Conservation (phyloP, 148 eudicot genomes). For the Persicaria tinctoria region DNA sequence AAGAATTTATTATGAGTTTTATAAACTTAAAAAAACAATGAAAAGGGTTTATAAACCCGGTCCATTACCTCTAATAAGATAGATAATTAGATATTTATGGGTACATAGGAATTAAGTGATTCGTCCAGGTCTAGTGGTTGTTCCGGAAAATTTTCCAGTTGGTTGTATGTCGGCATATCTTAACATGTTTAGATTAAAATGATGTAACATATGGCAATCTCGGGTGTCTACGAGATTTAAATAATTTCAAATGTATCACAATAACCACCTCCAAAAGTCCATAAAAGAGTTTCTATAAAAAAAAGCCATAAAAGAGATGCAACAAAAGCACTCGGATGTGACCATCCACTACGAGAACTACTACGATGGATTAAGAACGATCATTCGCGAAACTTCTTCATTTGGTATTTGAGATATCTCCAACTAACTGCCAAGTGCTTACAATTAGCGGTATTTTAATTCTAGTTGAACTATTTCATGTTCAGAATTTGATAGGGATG, state of each 20-base stretch:
- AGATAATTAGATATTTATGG: neutral
- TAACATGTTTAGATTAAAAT: neutral
- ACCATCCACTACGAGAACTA: constrained; percentile 28
- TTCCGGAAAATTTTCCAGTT: constrained; percentile 22
- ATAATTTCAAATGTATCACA: constrained; percentile 26
- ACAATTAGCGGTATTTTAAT: neutral
- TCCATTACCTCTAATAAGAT: no score
- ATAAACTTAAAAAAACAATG: no score
- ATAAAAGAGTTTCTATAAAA: no score
- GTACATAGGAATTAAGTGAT: neutral
- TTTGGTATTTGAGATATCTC: neutral
- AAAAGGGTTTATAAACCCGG: no score
- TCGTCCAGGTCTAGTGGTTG: neutral
- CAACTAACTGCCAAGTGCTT: no score
- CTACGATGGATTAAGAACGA: constrained; percentile 20
- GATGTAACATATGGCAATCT: constrained; percentile 21
- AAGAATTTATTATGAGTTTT: no score
- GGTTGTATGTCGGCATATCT: constrained; percentile 34
- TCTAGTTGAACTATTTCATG: neutral
- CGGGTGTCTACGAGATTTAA: constrained; percentile 26
- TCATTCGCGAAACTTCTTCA: constrained; percentile 10
- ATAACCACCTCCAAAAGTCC: constrained; percentile 14
- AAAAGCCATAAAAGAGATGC: constrained; percentile 18
- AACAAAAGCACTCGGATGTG: constrained; percentile 21
- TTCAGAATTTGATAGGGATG: constrained; percentile 16